Percentiles rank a stretch among this genome's conserved stretches.
Evolutionary conservation across 441 rosid genomes (phyloP).

Genomic region (Arabidopsis lyrata): DNA sequence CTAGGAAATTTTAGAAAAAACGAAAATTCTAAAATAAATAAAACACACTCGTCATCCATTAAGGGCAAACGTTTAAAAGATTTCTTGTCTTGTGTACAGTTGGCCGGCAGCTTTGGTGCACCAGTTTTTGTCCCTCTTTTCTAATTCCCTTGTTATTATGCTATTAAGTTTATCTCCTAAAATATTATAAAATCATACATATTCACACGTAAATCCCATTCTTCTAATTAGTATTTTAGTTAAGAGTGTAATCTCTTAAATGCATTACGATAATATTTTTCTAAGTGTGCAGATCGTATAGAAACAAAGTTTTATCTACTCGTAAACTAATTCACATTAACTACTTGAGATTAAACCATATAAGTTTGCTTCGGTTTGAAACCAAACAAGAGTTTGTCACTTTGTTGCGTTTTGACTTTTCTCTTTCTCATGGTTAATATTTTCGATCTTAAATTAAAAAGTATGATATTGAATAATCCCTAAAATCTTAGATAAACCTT

Average conservation of each 20-base stretch:
- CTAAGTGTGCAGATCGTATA: neutral
- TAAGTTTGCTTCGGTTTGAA: neutral
- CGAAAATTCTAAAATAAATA: conserved; percentile 3
- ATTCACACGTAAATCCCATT: neutral
- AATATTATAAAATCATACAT: neutral
- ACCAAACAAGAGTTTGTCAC: neutral
- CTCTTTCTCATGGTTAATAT: neutral
- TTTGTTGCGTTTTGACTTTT: neutral
- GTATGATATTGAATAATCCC: neutral
- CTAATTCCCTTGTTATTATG: neutral
- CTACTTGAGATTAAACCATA: neutral
- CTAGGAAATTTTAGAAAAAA: conserved; percentile 9
- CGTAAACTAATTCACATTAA: neutral
- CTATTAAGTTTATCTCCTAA: conserved; percentile 19
- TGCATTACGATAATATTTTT: neutral
- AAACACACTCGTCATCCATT: conserved; percentile 27
- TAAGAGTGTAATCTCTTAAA: neutral
- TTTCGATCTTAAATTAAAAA: neutral
- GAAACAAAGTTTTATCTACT: neutral
- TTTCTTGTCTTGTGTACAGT: conserved; percentile 35
- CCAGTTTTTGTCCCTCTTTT: conserved; percentile 19
- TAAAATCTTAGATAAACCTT: neutral
- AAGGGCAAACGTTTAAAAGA: conserved; percentile 37
- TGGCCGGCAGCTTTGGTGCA: conserved; percentile 42
- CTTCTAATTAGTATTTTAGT: neutral